Percentiles rank a stretch among this genome's conserved stretches.
phyloP scores from a whole-genome alignment of 768 basidiomycete genomes.

The Leucosporidium scottii region DNA sequence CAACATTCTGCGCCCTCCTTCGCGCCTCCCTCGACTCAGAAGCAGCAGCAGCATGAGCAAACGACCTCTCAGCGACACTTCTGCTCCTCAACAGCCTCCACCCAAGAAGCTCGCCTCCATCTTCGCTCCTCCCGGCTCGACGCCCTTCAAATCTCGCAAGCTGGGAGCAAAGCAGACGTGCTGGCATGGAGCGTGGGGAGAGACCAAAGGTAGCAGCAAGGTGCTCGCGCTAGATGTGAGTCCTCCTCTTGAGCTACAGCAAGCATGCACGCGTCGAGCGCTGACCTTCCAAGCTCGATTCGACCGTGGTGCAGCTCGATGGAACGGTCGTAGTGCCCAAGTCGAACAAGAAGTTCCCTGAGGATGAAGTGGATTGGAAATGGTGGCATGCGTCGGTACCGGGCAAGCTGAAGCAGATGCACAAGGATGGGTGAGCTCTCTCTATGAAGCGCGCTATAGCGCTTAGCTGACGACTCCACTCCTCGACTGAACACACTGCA shows the following conservation, averaged over 20 bases:
- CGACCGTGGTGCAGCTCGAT: conserved; percentile 75
- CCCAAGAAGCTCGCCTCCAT: too few relatives aligned
- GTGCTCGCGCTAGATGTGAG: conserved; percentile 15
- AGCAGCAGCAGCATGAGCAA: too few relatives aligned
- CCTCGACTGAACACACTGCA: conserved; percentile 36
- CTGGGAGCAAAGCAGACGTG: too few relatives aligned
- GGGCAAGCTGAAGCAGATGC: conserved; percentile 54
- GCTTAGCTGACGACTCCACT: not conserved
- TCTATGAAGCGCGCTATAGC: not conserved
- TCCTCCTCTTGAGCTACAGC: not conserved
- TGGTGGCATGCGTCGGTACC: conserved; percentile 71
- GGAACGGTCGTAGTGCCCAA: conserved; percentile 63
- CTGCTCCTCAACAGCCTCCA: too few relatives aligned
- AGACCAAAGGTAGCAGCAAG: conserved; percentile 10
- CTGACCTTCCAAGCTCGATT: conserved; percentile 45
- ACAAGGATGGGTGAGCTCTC: conserved; percentile 54
- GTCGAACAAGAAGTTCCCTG: conserved; percentile 47
- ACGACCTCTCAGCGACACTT: too few relatives aligned
- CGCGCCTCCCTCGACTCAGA: too few relatives aligned
- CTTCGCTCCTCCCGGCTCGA: too few relatives aligned
- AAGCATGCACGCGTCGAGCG: conserved; percentile 38
- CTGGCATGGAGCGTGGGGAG: conserved; percentile 14
- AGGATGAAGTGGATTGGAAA: conserved; percentile 51
- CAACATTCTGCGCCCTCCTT: too few relatives aligned
- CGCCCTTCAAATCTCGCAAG: too few relatives aligned